Base-by-base conservation (phyloP, 495 filamentous ascomycete genomes). In the Opeltia flavorubescens region DNA sequence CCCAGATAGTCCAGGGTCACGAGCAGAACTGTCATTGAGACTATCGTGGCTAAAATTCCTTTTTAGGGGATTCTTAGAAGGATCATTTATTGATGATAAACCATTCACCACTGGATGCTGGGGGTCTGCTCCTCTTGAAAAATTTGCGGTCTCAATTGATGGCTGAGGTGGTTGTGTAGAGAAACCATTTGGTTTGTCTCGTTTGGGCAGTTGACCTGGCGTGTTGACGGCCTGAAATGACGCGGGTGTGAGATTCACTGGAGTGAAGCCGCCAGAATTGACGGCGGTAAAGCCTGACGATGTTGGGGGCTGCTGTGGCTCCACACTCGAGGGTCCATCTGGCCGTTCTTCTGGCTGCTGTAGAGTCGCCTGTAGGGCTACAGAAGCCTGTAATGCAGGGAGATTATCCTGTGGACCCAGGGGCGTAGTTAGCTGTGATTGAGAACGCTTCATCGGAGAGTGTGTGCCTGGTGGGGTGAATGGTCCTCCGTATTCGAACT, bases 401-500 rank as follows among this genome's bases (percentile, higher is more conserved):
- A 86, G 84, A 35, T 81, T 77, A 23, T 73, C 78, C 31, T 73
- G 69, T 8, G 77, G 58, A 55, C 73, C 78, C 0, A 76, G 74
- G 12, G 86, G 78, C 0, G 84, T 89, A 9, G 15, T 21, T 25
- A 23, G 38, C 8, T 58, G 52, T 40, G 81, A 74, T 15, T 75
- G 71, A 1, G 79, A 74, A 52, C 80, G 82, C 62, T 94, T 94
- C 61, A 89, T 70, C 8, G 89, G 88, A 29, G 86, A 94, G 17
- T 77, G 77, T 8, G 79, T 81, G 4, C 89, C 86, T n/a, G 89
- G 94, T 9, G 91, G 89, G 0, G 89, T 95, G 39, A 88, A 77
- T 12, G 89, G 89, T 1, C 91, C 91, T 54, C 93, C 93, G 60
- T 94, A 83, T 61, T 95, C 87, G 28, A 83, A 71, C 56, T 99